Evolutionary conservation across 805 yeast species (phyloP).

Genomic region (Cephaloascus albidus): DNA sequence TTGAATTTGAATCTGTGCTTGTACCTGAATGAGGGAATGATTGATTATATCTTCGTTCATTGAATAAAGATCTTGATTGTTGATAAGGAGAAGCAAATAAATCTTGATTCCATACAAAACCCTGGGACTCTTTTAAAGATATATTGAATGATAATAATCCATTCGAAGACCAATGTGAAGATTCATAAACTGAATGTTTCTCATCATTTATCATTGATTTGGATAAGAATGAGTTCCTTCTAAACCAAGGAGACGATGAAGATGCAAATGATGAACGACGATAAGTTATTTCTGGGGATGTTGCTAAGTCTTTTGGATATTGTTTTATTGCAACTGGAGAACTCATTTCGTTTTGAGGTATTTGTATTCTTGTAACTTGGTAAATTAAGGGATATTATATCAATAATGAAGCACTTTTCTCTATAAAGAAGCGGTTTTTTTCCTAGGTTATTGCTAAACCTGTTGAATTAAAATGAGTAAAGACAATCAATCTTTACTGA

Average conservation of each 20-base stretch:
- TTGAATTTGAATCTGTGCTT: conserved; percentile 15
- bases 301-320: too few species aligned
- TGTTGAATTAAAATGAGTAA: too few species aligned
- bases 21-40: conserved; percentile 3
- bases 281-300: too few species aligned
- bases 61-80: conserved; percentile 33
- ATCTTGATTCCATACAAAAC: conserved; percentile 71
- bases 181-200: conserved; percentile 43
- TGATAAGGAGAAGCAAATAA: conserved; percentile 65
- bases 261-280: conserved; percentile 20
- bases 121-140: conserved; percentile 55
- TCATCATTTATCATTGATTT: conserved; percentile 50
- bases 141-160: conserved; percentile 20
- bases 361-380: too few species aligned
- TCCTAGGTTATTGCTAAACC: too few species aligned
- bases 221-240: conserved; percentile 49
- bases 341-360: too few species aligned
- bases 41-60: conserved; percentile 15
- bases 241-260: conserved; percentile 41
- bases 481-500: too few species aligned
- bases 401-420: too few species aligned
- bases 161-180: conserved; percentile 10
- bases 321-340: background rate
- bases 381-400: too few species aligned
- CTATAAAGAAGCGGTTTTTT: too few species aligned